Evolutionary conservation across 176 grass and related monocot genomes (phyloP).

Genomic region (Rhynchospora tenuis): DNA sequence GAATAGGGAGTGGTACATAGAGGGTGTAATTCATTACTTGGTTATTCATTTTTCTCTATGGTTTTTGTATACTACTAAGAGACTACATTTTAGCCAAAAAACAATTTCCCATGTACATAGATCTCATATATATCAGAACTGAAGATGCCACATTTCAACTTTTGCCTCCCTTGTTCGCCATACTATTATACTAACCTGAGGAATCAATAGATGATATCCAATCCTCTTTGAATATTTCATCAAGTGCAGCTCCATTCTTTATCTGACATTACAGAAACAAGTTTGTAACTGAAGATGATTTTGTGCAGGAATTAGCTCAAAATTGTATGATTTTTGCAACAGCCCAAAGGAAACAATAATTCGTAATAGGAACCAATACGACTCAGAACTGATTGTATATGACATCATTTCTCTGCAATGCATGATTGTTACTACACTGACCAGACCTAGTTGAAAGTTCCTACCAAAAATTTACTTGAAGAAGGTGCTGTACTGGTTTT

Average conservation of each 20-base stretch:
- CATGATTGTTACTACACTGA: background rate
- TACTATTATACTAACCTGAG: slow-evolving; percentile 18
- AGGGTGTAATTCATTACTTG: background rate
- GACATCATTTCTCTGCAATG: background rate
- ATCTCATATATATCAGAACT: slow-evolving; percentile 9
- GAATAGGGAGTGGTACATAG: background rate
- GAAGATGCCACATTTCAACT: background rate
- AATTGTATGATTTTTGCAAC: background rate
- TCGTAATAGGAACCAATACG: background rate
- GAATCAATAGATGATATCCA: background rate
- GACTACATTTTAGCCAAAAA: slow-evolving; percentile 1
- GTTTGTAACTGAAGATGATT: too few species aligned
- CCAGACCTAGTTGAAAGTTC: background rate
- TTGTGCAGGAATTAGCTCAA: background rate
- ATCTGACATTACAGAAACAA: slow-evolving; percentile 50
- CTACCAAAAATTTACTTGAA: background rate
- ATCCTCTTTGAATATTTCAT: slow-evolving; percentile 66
- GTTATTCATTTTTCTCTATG: background rate
- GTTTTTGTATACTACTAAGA: background rate
- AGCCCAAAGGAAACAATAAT: background rate
- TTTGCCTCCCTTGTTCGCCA: slow-evolving; percentile 30
- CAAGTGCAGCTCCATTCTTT: slow-evolving; percentile 48
- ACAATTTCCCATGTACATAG: slow-evolving; percentile 20
- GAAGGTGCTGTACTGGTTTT: background rate
- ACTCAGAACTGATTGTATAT: background rate